Base-by-base conservation (phyloP, 306 rosid species). In the Prosopis cineraria region DNA sequence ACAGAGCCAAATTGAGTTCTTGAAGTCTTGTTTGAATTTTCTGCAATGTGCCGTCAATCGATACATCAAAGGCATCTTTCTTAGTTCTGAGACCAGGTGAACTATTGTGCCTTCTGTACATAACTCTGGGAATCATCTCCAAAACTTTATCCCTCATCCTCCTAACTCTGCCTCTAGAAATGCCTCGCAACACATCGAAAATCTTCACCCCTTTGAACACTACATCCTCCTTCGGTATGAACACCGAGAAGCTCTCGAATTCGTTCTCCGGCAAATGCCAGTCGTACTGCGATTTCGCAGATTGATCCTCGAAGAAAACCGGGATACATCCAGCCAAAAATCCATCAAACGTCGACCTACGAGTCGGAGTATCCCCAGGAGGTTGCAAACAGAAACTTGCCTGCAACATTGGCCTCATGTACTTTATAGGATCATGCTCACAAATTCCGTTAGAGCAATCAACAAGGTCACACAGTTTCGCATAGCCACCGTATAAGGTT, bases 341-440 rank as follows among this genome's bases (percentile, higher is more conserved):
- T 65, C 85, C 83, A 11, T 90, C 96, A 11, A 95, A 95, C 0
- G 95, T 91, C 0, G 97, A 87, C 69, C 91, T 66, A 5, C 97
- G 84, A 0, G 97, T 89, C 0, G 92, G 97, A 0, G 89, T 95
- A 43, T 92, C 97, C 10, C 97, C 98, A 0, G 93, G 93, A 1
- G 98, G 97, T 77, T 94, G 98, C 86, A 94, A 69, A 75, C 97
- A 94, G 67, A 94, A 95, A 70, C 80, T 89, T 0, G 98, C 90
- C 64, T 75, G 87, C 82, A 95, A 67, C 98, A 95, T 95, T 0
- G 97, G 93, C 80, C 52, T 86, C 91, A 95, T 90, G 80, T 83
- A 94, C 77, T 85, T 77, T 3, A 92, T 58, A 0, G 98, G 97
- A 1, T 94, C 97, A 73, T 92, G 98, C 86, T 94, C 96, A 30